Conservation (phyloP, 257 asterid species). For the Solanum virginianum region DNA sequence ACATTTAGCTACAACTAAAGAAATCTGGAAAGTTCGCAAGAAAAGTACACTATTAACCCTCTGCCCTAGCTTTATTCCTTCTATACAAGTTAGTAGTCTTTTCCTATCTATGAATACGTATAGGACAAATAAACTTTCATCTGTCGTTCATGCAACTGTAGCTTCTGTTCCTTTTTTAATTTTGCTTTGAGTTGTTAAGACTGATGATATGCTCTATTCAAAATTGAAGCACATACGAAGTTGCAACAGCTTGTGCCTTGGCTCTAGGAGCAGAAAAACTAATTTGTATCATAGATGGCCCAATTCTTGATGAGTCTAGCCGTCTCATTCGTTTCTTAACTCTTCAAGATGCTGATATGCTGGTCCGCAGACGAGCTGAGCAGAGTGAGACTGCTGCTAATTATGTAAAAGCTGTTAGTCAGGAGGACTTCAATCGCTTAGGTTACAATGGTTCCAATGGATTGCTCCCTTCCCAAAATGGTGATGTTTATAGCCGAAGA, state of each 20-base stretch:
- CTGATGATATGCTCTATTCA: conserved; percentile 1
- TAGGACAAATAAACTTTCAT: background rate
- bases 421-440: conserved; percentile 32
- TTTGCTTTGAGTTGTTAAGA: background rate
- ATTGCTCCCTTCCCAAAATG: conserved; percentile 19
- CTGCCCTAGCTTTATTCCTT: background rate
- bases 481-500: conserved; percentile 22
- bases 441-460: conserved; percentile 20
- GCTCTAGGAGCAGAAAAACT: conserved; percentile 92
- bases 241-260: conserved; percentile 92
- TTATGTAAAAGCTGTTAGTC: conserved; percentile 73
- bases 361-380: conserved; percentile 65
- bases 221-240: conserved; percentile 79
- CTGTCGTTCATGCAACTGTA: background rate
- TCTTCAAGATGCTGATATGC: conserved; percentile 73
- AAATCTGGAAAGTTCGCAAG: background rate
- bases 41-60: background rate
- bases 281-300: conserved; percentile 82
- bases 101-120: background rate
- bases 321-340: conserved; percentile 68
- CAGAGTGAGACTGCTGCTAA: conserved; percentile 87
- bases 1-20: background rate
- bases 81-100: background rate
- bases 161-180: background rate
- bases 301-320: conserved; percentile 65